A percentile compares a stretch with the other conserved stretches of the same genome.
These are phyloP conservation scores for bread wheat (Triticum aestivum) DNA, from an alignment of 176 grass and related monocot genomes.

Conservation along the genomic window DNA sequence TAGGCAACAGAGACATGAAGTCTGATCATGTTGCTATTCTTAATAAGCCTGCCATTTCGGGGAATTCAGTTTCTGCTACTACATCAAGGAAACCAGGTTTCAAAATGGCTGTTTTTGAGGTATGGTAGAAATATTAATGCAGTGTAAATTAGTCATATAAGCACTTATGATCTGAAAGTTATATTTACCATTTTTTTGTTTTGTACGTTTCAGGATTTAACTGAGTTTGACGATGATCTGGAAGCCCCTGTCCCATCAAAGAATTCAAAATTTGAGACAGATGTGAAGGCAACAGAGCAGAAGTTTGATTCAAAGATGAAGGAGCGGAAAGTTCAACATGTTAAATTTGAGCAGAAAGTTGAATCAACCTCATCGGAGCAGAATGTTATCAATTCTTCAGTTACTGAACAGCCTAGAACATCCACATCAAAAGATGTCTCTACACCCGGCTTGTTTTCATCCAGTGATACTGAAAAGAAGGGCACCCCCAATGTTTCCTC, in stretches of 20 bases:
- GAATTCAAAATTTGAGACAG: slow-evolving; percentile 8
- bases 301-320: slow-evolving; percentile 31
- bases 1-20: neutral
- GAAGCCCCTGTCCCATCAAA: slow-evolving; percentile 24
- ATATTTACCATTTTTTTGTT: slow-evolving; percentile 6
- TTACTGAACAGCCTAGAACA: slow-evolving; percentile 17
- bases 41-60: slow-evolving; percentile 33
- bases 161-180: neutral
- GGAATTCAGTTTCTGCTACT: slow-evolving; percentile 27
- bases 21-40: slow-evolving; percentile 13
- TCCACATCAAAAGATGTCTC: slow-evolving; percentile 18
- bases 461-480: slow-evolving; percentile 43
- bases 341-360: slow-evolving; percentile 29
- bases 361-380: slow-evolving; percentile 23
- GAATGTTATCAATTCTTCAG: slow-evolving; percentile 16
- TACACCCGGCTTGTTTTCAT: slow-evolving; percentile 31
- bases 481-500: slow-evolving; percentile 8
- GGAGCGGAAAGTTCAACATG: slow-evolving; percentile 33
- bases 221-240: slow-evolving; percentile 52
- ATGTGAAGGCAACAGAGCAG: slow-evolving; percentile 20
- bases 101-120: slow-evolving; percentile 59
- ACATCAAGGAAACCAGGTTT: slow-evolving; percentile 47
- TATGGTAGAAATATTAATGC: slow-evolving; percentile 1
- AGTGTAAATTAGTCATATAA: neutral
- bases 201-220: slow-evolving; percentile 37